These are phyloP conservation scores for Colletotrichum sp. DNA, from an alignment of 2,329 filamentous ascomycete species.

Conservation along the genomic window DNA sequence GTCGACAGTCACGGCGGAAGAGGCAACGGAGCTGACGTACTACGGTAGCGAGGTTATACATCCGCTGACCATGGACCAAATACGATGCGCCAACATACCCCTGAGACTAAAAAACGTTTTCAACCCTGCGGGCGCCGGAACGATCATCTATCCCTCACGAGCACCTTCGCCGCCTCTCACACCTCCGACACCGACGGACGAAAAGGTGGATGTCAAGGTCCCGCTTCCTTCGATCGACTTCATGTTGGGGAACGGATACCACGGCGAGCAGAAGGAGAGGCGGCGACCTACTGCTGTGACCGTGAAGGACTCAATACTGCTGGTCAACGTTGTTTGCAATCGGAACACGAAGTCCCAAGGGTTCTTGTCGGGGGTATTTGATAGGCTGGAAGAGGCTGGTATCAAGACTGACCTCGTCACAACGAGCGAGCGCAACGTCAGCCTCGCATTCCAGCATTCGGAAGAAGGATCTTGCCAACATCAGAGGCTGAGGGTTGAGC, in stretches of 20 bases:
- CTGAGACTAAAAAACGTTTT: conserved; percentile 93
- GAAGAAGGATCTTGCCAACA: conserved; percentile 66
- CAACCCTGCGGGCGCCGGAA: conserved; percentile 79
- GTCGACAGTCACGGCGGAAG: conserved; percentile 85
- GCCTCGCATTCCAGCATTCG: conserved; percentile 90
- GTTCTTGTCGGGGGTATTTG: conserved; percentile 95
- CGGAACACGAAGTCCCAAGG: conserved; percentile 95
- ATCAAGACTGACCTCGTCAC: conserved; percentile 96
- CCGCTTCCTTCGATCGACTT: background rate
- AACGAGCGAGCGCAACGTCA: conserved; percentile 94
- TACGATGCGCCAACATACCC: conserved; percentile 80
- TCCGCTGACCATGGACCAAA: conserved; percentile 97
- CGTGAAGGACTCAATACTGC: conserved; percentile 94
- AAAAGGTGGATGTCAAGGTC: conserved; percentile 51
- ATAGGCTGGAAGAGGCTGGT: conserved; percentile 82
- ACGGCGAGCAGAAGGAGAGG: background rate
- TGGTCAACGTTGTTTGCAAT: conserved; percentile 98
- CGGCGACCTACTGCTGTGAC: conserved; percentile 88
- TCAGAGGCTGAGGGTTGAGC: conserved; percentile 69
- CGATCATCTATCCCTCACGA: conserved; percentile 78
- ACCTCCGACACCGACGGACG: conserved; percentile 52
- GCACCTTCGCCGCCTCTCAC: conserved; percentile 60
- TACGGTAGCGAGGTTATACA: conserved; percentile 97
- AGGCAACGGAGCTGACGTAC: conserved; percentile 94
- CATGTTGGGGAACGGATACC: conserved; percentile 8